Conservation (phyloP, 495 filamentous ascomycete genomes). For the Lentithecium fluviatile region DNA sequence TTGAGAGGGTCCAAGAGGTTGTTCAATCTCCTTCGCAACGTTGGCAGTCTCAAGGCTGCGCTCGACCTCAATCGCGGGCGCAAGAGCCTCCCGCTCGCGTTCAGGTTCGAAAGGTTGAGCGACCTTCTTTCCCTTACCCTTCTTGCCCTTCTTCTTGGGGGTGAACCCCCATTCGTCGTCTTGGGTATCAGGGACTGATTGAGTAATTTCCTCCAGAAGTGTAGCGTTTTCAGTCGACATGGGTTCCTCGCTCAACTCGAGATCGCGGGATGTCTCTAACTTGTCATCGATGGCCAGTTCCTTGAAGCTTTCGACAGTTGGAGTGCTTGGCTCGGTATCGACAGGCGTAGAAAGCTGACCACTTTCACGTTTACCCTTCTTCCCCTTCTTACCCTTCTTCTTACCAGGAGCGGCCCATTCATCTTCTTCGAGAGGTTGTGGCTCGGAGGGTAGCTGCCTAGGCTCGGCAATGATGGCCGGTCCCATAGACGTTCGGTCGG, state of each 20-base stretch:
- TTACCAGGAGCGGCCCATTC: neutral
- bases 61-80: neutral
- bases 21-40: neutral
- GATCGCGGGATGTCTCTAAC: neutral
- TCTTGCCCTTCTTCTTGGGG: conserved; percentile 17
- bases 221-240: neutral
- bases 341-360: conserved; percentile 2
- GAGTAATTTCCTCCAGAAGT: neutral
- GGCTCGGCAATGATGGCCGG: neutral
- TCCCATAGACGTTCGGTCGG: neutral
- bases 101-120: neutral
- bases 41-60: neutral
- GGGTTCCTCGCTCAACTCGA: neutral
- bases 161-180: conserved; percentile 5
- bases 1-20: neutral
- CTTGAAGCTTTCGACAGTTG: neutral
- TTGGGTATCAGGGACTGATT: neutral
- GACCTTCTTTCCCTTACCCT: conserved; percentile 20
- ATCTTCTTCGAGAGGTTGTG: conserved; percentile 3
- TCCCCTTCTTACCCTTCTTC: conserved; percentile 24
- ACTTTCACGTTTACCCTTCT: conserved; percentile 15
- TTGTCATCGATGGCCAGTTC: neutral
- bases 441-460: neutral
- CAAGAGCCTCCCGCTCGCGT: neutral
- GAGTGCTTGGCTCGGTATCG: neutral